These are phyloP conservation scores for Sporobolomyces roseus DNA, from an alignment of 768 basidiomycete species.

Conservation along the genomic window DNA sequence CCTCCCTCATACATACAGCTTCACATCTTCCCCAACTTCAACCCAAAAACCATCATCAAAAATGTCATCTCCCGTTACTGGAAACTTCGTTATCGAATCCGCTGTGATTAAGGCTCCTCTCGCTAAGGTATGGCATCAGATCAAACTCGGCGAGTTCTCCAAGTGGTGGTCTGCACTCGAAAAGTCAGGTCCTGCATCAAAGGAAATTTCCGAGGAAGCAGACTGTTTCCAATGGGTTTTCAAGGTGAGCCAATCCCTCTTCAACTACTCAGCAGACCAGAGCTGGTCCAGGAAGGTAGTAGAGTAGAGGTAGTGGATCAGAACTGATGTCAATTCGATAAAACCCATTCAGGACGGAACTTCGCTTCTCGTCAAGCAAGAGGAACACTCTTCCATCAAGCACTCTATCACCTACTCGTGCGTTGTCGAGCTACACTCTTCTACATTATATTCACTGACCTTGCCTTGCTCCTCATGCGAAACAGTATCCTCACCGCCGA, in stretches of 20 bases:
- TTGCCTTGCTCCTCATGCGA: too few relatives aligned
- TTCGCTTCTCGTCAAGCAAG: conserved; percentile 46
- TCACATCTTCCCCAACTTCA: too few relatives aligned
- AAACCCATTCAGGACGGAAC: conserved; percentile 47
- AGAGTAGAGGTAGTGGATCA: too few relatives aligned
- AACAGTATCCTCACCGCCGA: conserved; percentile 45
- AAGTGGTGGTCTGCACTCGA: conserved; percentile 41
- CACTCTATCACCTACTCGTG: conserved; percentile 46
- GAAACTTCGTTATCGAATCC: conserved; percentile 38
- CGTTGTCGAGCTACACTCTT: too few relatives aligned
- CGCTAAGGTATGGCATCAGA: conserved; percentile 42
- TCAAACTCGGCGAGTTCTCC: conserved; percentile 45
- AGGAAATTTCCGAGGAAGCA: conserved; percentile 40
- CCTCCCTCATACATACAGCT: too few relatives aligned
- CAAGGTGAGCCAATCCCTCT: conserved; percentile 34
- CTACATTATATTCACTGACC: too few relatives aligned
- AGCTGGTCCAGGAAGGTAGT: too few relatives aligned
- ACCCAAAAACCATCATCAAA: neutral
- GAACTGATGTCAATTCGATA: too few relatives aligned
- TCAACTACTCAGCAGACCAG: neutral
- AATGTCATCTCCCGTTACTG: conserved; percentile 27
- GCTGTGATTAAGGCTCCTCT: conserved; percentile 43
- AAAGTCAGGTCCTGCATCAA: conserved; percentile 27
- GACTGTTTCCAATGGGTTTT: conserved; percentile 43
- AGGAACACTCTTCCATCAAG: conserved; percentile 45